Evolutionary conservation across 768 basidiomycete genomes (phyloP), one percentile per base, ranked within the genome.

Genomic region (Flagelloscypha sp.): DNA sequence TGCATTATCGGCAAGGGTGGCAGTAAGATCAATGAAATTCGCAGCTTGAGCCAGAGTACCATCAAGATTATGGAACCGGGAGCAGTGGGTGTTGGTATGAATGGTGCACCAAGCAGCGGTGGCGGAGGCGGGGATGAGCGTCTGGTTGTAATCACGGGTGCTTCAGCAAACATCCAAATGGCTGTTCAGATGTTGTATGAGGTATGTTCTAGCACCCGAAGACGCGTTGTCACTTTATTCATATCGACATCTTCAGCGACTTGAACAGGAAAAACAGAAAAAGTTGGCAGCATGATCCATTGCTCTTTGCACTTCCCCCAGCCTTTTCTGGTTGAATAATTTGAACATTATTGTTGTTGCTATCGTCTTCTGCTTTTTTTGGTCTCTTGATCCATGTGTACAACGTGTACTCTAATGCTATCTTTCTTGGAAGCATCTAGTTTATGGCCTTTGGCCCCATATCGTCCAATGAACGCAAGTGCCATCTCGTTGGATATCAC

Each of bases 31-130:
- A 98, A 98, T 52, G 95, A 99, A 62, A 95, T 99, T 44, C 74
- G 95, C 46, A 80, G 89, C 45, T 84, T 89, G 76, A 93, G 88
- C 44, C 84, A 84, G 18, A 94, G 92, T 57, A 83, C 92, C 50
- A 97, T 99, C 59, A 90, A 95, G 62, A 97, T 99, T 36, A 95
- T 94, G 83, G 95, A 99, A 49, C 92, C 94, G 22, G 92, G 90
- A 33, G 87, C 87, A 8, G 70, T 70, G 6, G 77, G 75, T 18
- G 71, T 74, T 3, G 76, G 77, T 12, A 58, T 76, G 50, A 78
- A 79, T 38, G 84, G 82, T 11, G 78, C 74, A 13, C 77, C 84
- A 17, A 75, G 72, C 1, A 71, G 77, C 8, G 71, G 80, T 2
- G 83, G 81, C 22, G n/a, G n/a, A n/a, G 75, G 77, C 21, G 87